Percentiles rank a stretch among this genome's conserved stretches.
Evolutionary conservation across 225 moss, liverwort and hornwort genomes (phyloP).

Genomic region (Anthoceros angustus): DNA sequence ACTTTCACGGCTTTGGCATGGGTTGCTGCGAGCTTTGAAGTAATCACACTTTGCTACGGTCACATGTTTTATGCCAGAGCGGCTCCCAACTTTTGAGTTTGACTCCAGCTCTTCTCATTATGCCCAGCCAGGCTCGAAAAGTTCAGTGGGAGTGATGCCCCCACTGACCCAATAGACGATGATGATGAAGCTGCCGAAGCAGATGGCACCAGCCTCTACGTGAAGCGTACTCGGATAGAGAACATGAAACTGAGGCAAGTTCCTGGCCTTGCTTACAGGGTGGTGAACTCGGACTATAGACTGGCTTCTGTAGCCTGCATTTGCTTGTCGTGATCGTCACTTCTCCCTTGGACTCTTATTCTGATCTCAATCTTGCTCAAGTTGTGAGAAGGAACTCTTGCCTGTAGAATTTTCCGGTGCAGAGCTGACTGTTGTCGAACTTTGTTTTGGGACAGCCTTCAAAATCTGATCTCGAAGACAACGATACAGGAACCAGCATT

Average conservation of each 20-base stretch:
- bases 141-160: slow-evolving; percentile 7
- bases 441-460: slow-evolving; percentile 22
- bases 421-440: neutral
- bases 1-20: slow-evolving; percentile 39
- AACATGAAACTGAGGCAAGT: slow-evolving; percentile 45
- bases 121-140: slow-evolving; percentile 9
- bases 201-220: slow-evolving; percentile 14
- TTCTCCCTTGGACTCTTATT: neutral
- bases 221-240: slow-evolving; percentile 49
- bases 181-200: slow-evolving; percentile 5
- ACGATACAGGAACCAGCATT: slow-evolving; percentile 58
- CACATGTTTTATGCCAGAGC: neutral
- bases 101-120: neutral
- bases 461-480: slow-evolving; percentile 40
- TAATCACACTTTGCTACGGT: slow-evolving; percentile 11
- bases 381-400: neutral
- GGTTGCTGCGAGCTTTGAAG: slow-evolving; percentile 27
- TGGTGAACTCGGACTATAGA: neutral
- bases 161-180: slow-evolving; percentile 11
- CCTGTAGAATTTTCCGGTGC: neutral
- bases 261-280: neutral
- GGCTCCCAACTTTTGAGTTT: neutral
- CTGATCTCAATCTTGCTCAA: neutral
- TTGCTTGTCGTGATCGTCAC: too few species aligned
- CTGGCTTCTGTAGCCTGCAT: neutral